These are phyloP conservation scores for Suillus americanus DNA, from an alignment of 768 basidiomycete genomes.

Conservation along the genomic window DNA sequence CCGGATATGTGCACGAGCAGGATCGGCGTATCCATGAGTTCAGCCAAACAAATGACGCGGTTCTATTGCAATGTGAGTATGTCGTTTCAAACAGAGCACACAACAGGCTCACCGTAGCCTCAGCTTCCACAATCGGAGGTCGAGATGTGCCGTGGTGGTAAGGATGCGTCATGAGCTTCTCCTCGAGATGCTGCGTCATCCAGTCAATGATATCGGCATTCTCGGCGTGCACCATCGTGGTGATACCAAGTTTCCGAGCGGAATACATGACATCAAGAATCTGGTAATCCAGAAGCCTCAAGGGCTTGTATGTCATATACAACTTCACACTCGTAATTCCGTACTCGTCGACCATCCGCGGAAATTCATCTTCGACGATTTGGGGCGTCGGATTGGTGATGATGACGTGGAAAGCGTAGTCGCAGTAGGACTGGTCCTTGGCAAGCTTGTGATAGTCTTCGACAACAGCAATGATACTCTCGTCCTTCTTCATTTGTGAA, in stretches of 20 bases:
- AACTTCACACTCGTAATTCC: slow-evolving; percentile 36
- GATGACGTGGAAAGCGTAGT: slow-evolving; percentile 36
- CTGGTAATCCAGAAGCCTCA: slow-evolving; percentile 32
- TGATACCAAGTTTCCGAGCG: slow-evolving; percentile 21
- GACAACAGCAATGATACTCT: slow-evolving; percentile 26
- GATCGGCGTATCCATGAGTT: slow-evolving; percentile 21
- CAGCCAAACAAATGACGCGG: slow-evolving; percentile 16
- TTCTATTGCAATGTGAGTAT: slow-evolving; percentile 7
- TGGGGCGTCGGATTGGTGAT: slow-evolving; percentile 33
- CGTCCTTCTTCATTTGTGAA: slow-evolving; percentile 23
- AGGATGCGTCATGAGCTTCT: slow-evolving; percentile 20
- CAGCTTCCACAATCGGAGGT: slow-evolving; percentile 18
- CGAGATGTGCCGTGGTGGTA: slow-evolving; percentile 21
- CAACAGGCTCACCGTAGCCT: slow-evolving; percentile 10
- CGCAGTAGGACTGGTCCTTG: slow-evolving; percentile 27
- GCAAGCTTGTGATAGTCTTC: slow-evolving; percentile 34
- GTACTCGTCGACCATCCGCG: slow-evolving; percentile 30
- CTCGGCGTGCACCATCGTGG: slow-evolving; percentile 21
- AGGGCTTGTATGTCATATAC: slow-evolving; percentile 36
- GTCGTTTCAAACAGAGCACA: neutral
- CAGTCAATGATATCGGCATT: slow-evolving; percentile 20
- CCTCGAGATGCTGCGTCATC: slow-evolving; percentile 17
- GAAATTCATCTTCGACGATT: slow-evolving; percentile 32
- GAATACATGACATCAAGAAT: slow-evolving; percentile 33
- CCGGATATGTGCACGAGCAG: slow-evolving; percentile 19